Conservation (phyloP, 2,329 filamentous ascomycete genomes). For the Ophiostoma sp. region DNA sequence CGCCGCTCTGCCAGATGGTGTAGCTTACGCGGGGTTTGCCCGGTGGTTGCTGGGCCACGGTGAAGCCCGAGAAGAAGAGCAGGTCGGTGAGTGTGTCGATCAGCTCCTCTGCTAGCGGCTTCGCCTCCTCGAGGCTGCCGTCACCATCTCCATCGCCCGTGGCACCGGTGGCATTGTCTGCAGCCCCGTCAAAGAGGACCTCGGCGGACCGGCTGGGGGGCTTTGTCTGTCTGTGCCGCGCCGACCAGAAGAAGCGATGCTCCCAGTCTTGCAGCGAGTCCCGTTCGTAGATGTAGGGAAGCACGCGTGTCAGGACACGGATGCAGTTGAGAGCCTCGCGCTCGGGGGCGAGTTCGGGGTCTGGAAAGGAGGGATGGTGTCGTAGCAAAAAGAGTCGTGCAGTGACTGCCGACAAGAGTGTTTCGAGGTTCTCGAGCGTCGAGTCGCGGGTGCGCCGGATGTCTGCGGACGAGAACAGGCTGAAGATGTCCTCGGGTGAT, state of each 20-base stretch:
- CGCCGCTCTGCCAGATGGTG: constrained; percentile 96
- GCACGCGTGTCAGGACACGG: constrained; percentile 76
- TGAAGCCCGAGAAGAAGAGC: constrained; percentile 87
- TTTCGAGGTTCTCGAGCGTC: constrained; percentile 83
- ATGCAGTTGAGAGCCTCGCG: constrained; percentile 92
- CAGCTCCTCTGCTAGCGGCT: constrained; percentile 85
- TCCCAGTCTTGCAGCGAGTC: constrained; percentile 82
- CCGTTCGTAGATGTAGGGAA: constrained; percentile 89
- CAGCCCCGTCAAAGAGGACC: constrained; percentile 75
- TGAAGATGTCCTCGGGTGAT: constrained; percentile 93
- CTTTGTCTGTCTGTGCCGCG: constrained; percentile 54
- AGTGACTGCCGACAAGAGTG: constrained; percentile 76
- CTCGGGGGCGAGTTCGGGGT: constrained; percentile 76
- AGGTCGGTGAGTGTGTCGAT: constrained; percentile 85
- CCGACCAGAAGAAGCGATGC: constrained; percentile 85
- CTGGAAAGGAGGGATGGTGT: constrained; percentile 85
- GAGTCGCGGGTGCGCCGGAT: constrained; percentile 83
- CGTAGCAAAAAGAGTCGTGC: constrained; percentile 75
- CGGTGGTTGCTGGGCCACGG: constrained; percentile 65
- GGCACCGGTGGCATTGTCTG: constrained; percentile 31
- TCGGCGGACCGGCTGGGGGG: constrained; percentile 65
- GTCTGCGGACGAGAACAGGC: constrained; percentile 82
- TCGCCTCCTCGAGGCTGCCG: constrained; percentile 75
- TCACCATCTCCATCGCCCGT: constrained; percentile 22
- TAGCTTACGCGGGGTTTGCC: constrained; percentile 76